A percentile compares a stretch with the other conserved stretches of the same genome.
These are phyloP conservation scores for Ceratorhiza oryzae-sativae DNA, from an alignment of 1,284 basidiomycete genomes.

Conservation along the genomic window DNA sequence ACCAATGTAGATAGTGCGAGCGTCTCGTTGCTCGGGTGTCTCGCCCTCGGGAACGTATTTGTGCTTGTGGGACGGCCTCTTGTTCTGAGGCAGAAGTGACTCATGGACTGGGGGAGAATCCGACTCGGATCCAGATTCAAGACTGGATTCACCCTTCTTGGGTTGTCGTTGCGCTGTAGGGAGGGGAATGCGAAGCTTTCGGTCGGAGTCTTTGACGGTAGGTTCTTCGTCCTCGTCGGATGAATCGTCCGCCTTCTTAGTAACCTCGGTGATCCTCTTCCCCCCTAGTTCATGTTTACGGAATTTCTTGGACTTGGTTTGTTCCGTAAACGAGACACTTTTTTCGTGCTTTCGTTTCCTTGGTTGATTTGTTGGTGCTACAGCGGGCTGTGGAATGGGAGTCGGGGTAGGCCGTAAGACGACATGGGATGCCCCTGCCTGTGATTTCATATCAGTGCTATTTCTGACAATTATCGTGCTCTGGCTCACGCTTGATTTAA, in stretches of 20 bases:
- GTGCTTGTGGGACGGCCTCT: conserved; percentile 45
- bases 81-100: conserved; percentile 46
- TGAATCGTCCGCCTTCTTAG: conserved; percentile 8
- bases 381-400: conserved; percentile 13
- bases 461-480: background rate
- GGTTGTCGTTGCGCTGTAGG: background rate
- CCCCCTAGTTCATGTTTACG: conserved; percentile 21
- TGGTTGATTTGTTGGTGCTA: conserved; percentile 8
- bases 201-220: conserved; percentile 37
- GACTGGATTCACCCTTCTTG: conserved; percentile 28
- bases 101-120: conserved; percentile 52
- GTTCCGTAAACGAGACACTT: conserved; percentile 11
- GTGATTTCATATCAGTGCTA: background rate
- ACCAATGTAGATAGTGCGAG: conserved; percentile 91
- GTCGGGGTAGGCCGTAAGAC: conserved; percentile 40
- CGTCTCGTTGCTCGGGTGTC: conserved; percentile 71
- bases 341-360: conserved; percentile 37
- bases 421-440: conserved; percentile 30
- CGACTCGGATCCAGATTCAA: conserved; percentile 41
- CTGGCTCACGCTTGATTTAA: conserved; percentile 52
- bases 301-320: conserved; percentile 8
- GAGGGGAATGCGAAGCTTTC: conserved; percentile 35
- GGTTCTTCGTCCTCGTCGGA: conserved; percentile 36
- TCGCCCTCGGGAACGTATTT: conserved; percentile 69
- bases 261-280: conserved; percentile 20